phyloP scores from a whole-genome alignment of 2,329 filamentous ascomycete genomes.

The Macrophomina phaseolina region DNA sequence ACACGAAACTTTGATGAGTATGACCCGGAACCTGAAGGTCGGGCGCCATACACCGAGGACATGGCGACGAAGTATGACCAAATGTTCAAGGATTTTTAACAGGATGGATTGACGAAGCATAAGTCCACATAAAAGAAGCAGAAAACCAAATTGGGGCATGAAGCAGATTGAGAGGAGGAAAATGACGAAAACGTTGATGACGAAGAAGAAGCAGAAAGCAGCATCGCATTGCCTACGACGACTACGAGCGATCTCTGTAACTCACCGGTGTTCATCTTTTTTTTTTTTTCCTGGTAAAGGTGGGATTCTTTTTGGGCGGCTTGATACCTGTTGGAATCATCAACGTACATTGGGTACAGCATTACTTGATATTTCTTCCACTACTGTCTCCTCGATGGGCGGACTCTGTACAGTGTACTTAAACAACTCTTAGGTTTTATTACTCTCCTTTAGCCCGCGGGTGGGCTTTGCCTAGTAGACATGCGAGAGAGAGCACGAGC shows the following conservation, averaged over 20 bases:
- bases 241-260: slow-evolving; percentile 20
- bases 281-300: neutral
- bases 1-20: slow-evolving; percentile 84
- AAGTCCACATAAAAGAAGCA: slow-evolving; percentile 3
- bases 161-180: slow-evolving; percentile 12
- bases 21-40: slow-evolving; percentile 72
- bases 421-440: slow-evolving; percentile 14
- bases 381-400: neutral
- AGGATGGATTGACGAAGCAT: neutral
- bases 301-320: slow-evolving; percentile 3
- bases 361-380: slow-evolving; percentile 3
- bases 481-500: slow-evolving; percentile 12
- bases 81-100: slow-evolving; percentile 73
- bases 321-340: slow-evolving; percentile 28
- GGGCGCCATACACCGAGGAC: slow-evolving; percentile 72
- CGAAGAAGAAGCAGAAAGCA: slow-evolving; percentile 2
- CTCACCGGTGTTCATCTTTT: slow-evolving; percentile 17
- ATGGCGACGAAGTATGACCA: slow-evolving; percentile 72
- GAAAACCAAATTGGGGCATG: neutral
- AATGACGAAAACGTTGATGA: neutral
- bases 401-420: slow-evolving; percentile 27
- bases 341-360: slow-evolving; percentile 27
- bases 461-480: neutral
- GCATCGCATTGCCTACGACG: slow-evolving; percentile 16
- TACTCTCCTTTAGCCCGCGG: slow-evolving; percentile 12